Evolutionary conservation across 2,329 filamentous ascomycete species (phyloP).

Genomic region (Dryadomyces quercus-mongolicae): DNA sequence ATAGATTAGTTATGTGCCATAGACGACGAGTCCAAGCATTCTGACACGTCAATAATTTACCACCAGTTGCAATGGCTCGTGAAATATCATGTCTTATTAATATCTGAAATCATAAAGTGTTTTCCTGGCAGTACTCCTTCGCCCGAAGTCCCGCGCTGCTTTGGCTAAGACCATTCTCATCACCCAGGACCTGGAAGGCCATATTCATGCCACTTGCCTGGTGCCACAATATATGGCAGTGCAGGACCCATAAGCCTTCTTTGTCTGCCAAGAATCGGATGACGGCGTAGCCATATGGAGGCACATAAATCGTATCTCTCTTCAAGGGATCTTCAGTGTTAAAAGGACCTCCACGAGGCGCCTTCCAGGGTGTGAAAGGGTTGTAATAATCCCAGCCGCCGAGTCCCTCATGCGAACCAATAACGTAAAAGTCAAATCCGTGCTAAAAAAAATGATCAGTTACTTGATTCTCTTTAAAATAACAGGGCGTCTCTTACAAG

Average conservation of each 20-base stretch:
- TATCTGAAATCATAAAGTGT: background rate
- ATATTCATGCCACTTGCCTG: conserved; percentile 15
- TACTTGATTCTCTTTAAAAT: background rate
- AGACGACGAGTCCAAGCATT: too few species aligned
- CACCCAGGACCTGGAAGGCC: conserved; percentile 14
- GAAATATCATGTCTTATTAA: too few species aligned
- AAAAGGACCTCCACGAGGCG: conserved; percentile 11
- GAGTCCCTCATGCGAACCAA: conserved; percentile 10
- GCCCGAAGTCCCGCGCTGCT: conserved; percentile 5
- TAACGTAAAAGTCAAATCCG: conserved; percentile 15
- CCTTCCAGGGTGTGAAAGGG: conserved; percentile 10
- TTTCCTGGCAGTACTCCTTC: conserved; percentile 4
- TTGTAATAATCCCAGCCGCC: conserved; percentile 18
- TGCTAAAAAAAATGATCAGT: conserved; percentile 8
- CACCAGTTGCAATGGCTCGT: too few species aligned
- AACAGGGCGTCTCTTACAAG: conserved; percentile 4
- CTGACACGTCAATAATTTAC: too few species aligned
- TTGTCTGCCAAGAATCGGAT: conserved; percentile 14
- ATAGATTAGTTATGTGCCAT: too few species aligned
- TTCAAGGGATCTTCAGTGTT: conserved; percentile 10
- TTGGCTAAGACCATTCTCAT: conserved; percentile 8
- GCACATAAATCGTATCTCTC: conserved; percentile 16
- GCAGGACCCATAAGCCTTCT: conserved; percentile 13
- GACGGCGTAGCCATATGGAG: conserved; percentile 12
- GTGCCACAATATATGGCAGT: conserved; percentile 16